Conservation (phyloP, 2,329 filamentous ascomycete species). For the Ceratocystis colombiana region DNA sequence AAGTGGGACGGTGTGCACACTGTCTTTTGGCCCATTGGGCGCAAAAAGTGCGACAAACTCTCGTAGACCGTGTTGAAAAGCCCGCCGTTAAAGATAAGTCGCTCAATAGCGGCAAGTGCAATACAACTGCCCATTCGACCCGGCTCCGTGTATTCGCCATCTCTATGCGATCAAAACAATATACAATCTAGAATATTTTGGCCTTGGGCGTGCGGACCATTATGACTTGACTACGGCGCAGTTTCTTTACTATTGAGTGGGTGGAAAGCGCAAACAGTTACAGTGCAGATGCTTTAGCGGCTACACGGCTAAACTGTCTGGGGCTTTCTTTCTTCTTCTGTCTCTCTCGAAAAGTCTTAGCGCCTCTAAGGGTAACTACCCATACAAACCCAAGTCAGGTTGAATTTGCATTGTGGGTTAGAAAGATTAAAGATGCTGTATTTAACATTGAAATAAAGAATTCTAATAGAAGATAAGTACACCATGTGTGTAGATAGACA, state of each 20-base stretch:
- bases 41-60: constrained; percentile 26
- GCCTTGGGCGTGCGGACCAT: not conserved
- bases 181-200: not conserved
- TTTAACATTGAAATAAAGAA: too few relatives aligned
- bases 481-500: too few relatives aligned
- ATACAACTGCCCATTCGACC: not conserved
- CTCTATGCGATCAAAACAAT: constrained; percentile 20
- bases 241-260: constrained; percentile 9
- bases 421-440: too few relatives aligned
- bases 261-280: constrained; percentile 16
- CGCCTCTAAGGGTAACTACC: not conserved
- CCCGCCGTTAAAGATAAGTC: not conserved
- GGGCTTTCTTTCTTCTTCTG: not conserved
- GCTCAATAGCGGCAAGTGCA: not conserved
- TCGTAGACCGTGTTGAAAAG: not conserved
- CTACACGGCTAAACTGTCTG: constrained; percentile 11
- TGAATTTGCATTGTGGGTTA: not conserved
- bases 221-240: constrained; percentile 7
- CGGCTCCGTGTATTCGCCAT: constrained; percentile 3
- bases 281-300: not conserved
- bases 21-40: constrained; percentile 25
- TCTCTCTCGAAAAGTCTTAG: constrained; percentile 1
- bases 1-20: constrained; percentile 22
- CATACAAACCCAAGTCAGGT: not conserved
- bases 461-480: too few relatives aligned